phyloP scores from a whole-genome alignment of 768 basidiomycete species.

The Gloeostereum incarnatum region DNA sequence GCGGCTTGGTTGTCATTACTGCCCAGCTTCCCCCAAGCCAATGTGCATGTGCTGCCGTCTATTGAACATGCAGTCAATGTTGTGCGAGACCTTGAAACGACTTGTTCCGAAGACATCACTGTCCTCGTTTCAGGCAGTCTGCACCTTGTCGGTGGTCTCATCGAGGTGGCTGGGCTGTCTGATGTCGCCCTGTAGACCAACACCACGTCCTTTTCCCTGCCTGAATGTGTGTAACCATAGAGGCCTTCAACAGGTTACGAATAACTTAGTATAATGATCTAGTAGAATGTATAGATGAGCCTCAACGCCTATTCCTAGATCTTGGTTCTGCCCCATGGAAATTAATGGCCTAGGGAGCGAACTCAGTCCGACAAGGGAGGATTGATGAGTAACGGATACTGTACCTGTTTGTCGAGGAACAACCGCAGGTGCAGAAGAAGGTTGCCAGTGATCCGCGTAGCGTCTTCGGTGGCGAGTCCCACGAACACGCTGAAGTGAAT shows the following conservation, averaged over 20 bases:
- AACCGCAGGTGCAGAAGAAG: conserved; percentile 29
- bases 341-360: conserved; percentile 35
- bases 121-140: conserved; percentile 90
- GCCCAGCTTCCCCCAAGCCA: conserved; percentile 47
- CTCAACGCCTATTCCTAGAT: conserved; percentile 11
- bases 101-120: conserved; percentile 23
- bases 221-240: neutral
- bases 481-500: conserved; percentile 47
- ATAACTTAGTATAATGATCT: conserved; percentile 2
- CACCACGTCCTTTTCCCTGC: neutral
- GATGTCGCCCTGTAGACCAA: conserved; percentile 46
- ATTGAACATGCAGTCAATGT: conserved; percentile 82
- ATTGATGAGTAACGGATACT: conserved; percentile 4
- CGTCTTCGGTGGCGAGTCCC: conserved; percentile 24
- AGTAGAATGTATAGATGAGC: conserved; percentile 6
- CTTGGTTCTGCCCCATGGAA: conserved; percentile 34
- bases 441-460: conserved; percentile 16
- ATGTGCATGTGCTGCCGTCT: conserved; percentile 75
- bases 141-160: conserved; percentile 88
- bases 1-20: conserved; percentile 61
- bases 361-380: neutral
- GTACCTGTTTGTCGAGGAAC: conserved; percentile 51
- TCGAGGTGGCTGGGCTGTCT: conserved; percentile 84
- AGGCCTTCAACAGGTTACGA: conserved; percentile 8
- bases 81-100: conserved; percentile 35